These are phyloP conservation scores for Daldinia concentrica DNA, from an alignment of 495 filamentous ascomycete species.

Conservation along the genomic window DNA sequence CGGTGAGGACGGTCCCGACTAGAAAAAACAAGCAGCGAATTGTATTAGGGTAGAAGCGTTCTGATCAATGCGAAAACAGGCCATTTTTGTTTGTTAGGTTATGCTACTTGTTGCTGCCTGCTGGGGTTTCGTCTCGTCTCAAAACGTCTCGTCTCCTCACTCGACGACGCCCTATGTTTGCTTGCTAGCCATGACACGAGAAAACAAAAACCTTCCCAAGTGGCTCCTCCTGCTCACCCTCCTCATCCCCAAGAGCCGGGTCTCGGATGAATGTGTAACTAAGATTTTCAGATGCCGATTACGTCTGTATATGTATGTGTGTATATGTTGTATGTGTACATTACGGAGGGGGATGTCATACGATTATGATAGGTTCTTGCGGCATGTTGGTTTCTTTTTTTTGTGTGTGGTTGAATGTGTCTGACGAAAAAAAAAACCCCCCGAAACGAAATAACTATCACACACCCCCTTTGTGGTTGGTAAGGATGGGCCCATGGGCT, in stretches of 20 bases:
- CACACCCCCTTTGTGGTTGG: not conserved
- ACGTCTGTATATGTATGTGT: not conserved
- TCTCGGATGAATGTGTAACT: not conserved
- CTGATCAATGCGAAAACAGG: slow-evolving; percentile 28
- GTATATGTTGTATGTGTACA: slow-evolving; percentile 7
- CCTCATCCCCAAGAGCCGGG: not conserved
- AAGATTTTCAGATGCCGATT: not conserved
- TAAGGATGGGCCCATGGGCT: not conserved
- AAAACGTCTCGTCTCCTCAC: slow-evolving; percentile 1
- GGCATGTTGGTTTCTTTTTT: not conserved
- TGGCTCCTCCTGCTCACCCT: not conserved
- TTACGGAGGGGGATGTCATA: not conserved
- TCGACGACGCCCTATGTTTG: slow-evolving; percentile 2
- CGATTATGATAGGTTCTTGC: not conserved
- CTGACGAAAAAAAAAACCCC: not conserved
- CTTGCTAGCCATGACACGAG: slow-evolving; percentile 6
- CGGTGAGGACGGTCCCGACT: slow-evolving; percentile 33
- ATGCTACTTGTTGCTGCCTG: slow-evolving; percentile 2
- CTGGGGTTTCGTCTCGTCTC: not conserved
- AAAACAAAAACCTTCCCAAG: not conserved
- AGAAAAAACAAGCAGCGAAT: slow-evolving; percentile 12
- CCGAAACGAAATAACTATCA: not conserved
- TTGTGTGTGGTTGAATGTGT: not conserved
- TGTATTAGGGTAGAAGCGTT: slow-evolving; percentile 19
- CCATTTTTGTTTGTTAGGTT: slow-evolving; percentile 5